A percentile compares a stretch with the other conserved stretches of the same genome.
phyloP scores from a whole-genome alignment of 2,329 filamentous ascomycete species.

The Cladophialophora psammophila region DNA sequence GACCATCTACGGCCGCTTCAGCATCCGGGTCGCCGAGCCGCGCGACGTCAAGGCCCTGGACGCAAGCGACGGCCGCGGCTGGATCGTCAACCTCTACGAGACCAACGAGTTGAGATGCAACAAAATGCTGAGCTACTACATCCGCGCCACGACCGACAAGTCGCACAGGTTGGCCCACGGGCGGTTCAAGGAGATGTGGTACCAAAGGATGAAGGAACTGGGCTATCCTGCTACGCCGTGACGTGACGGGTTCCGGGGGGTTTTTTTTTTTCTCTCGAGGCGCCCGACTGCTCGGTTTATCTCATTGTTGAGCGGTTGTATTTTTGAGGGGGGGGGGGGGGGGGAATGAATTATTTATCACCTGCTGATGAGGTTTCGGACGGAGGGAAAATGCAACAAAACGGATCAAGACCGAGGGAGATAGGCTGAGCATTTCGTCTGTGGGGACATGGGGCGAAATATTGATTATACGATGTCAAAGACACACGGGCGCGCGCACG shows the following conservation, averaged over 20 bases:
- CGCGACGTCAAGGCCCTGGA: conserved; percentile 11
- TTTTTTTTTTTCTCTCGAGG: neutral
- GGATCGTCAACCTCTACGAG: conserved; percentile 34
- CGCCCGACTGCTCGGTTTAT: neutral
- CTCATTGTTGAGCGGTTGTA: neutral
- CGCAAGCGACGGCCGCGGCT: conserved; percentile 8
- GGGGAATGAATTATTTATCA: no score
- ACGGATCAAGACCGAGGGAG: no score
- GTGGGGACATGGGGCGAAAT: no score
- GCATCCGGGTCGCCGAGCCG: conserved; percentile 19
- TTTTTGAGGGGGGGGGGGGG: neutral
- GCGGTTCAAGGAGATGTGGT: conserved; percentile 36
- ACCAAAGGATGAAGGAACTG: conserved; percentile 26
- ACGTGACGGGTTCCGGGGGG: neutral
- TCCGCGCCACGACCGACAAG: conserved; percentile 35
- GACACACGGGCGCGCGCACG: no score
- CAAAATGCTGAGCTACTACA: conserved; percentile 35
- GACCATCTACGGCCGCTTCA: conserved; percentile 32
- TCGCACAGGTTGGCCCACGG: conserved; percentile 31
- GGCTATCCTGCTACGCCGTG: conserved; percentile 20
- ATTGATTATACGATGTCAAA: no score
- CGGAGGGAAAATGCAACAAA: no score
- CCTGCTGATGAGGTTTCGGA: no score
- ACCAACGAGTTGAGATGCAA: conserved; percentile 34
- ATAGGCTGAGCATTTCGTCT: no score